phyloP scores from a whole-genome alignment of 352 stramenopile genomes.

The Globisporangium nagaii region DNA sequence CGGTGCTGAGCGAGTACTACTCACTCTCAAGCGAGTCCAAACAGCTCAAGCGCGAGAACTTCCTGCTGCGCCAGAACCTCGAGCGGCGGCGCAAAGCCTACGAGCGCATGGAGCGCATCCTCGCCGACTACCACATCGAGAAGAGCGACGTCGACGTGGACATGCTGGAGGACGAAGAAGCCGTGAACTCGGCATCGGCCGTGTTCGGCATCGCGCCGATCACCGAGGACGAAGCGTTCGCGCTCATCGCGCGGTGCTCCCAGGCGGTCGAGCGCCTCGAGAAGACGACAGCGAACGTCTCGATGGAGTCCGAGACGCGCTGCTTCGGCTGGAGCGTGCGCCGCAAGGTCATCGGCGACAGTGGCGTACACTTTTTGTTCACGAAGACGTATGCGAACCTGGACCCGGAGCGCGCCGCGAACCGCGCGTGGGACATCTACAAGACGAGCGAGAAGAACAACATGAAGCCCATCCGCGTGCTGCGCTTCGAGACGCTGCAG shows the following conservation, averaged over 20 bases:
- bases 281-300: neutral
- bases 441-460: slow-evolving; percentile 23
- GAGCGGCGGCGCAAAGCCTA: slow-evolving; percentile 26
- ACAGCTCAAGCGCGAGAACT: slow-evolving; percentile 29
- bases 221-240: slow-evolving; percentile 20
- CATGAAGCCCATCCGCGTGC: slow-evolving; percentile 24
- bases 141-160: slow-evolving; percentile 15
- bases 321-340: slow-evolving; percentile 37
- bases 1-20: slow-evolving; percentile 22
- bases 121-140: slow-evolving; percentile 34
- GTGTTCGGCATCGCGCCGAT: slow-evolving; percentile 14
- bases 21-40: slow-evolving; percentile 29
- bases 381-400: slow-evolving; percentile 27
- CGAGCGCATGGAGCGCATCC: slow-evolving; percentile 36
- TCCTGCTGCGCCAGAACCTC: slow-evolving; percentile 30
- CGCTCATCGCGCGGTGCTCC: slow-evolving; percentile 25
- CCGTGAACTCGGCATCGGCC: neutral
- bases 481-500: slow-evolving; percentile 38
- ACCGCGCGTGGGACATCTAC: slow-evolving; percentile 28
- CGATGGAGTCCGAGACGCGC: slow-evolving; percentile 10
- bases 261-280: slow-evolving; percentile 22
- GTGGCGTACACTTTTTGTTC: slow-evolving; percentile 28
- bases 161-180: neutral
- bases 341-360: slow-evolving; percentile 21
- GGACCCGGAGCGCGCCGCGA: slow-evolving; percentile 17